Conservation (phyloP, 805 yeast genomes). For the Priceomyces carsonii region DNA sequence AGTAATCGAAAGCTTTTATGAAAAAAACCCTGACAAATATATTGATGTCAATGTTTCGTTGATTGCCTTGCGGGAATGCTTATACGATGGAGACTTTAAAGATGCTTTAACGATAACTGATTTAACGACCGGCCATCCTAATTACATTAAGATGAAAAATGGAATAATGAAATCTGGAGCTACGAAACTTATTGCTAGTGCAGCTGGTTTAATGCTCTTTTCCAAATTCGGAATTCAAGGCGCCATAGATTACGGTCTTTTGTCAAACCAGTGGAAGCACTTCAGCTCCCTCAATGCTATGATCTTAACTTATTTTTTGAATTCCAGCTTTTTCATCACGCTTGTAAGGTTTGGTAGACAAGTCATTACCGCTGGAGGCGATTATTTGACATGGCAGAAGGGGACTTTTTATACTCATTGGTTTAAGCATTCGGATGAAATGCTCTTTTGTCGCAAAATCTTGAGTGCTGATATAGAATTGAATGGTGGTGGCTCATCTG, state of each 20-base stretch:
- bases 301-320: constrained; percentile 38
- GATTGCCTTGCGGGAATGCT: constrained; percentile 63
- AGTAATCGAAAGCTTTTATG: constrained; percentile 26
- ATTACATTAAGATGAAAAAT: constrained; percentile 42
- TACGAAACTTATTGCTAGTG: constrained; percentile 29
- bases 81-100: constrained; percentile 58
- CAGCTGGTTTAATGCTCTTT: constrained; percentile 33
- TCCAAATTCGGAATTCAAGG: constrained; percentile 44
- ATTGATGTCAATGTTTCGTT: constrained; percentile 46
- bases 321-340: constrained; percentile 42
- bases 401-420: constrained; percentile 67
- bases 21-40: constrained; percentile 21
- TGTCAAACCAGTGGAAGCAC: constrained; percentile 37
- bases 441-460: constrained; percentile 63
- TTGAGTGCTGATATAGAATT: constrained; percentile 64
- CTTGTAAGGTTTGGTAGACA: constrained; percentile 43
- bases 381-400: constrained; percentile 58
- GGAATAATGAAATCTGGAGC: constrained; percentile 31
- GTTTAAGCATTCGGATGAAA: constrained; percentile 66
- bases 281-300: constrained; percentile 50
- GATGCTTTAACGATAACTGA: constrained; percentile 61
- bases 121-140: constrained; percentile 56
- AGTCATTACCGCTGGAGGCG: constrained; percentile 46
- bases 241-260: constrained; percentile 40
- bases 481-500: constrained; percentile 48